These are phyloP conservation scores for Nemania bipapillata DNA, from an alignment of 2,329 filamentous ascomycete genomes.

Conservation along the genomic window DNA sequence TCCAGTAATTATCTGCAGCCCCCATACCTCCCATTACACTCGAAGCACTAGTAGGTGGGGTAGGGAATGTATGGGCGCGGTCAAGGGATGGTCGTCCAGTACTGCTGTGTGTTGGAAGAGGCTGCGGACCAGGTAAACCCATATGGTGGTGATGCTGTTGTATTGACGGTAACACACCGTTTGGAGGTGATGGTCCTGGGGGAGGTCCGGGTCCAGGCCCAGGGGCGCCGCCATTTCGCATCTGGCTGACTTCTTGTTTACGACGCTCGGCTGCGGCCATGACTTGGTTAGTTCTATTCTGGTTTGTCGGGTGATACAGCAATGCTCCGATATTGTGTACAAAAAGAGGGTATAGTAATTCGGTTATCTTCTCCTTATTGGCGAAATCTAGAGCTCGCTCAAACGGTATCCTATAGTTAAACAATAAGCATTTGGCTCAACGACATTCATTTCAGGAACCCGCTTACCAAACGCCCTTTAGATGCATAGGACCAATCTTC, in stretches of 20 bases:
- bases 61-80: constrained; percentile 90
- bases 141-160: constrained; percentile 73
- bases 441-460: background rate
- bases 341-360: constrained; percentile 92
- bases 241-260: constrained; percentile 74
- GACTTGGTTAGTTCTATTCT: constrained; percentile 81
- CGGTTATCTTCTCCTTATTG: constrained; percentile 99
- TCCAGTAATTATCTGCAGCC: constrained; percentile 82
- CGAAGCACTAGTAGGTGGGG: constrained; percentile 91
- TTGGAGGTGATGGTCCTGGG: constrained; percentile 63
- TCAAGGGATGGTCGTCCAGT: constrained; percentile 81
- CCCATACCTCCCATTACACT: constrained; percentile 81
- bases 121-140: constrained; percentile 66
- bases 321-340: constrained; percentile 96
- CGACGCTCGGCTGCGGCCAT: constrained; percentile 86
- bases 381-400: constrained; percentile 97
- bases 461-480: constrained; percentile 90
- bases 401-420: constrained; percentile 83
- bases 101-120: constrained; percentile 73
- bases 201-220: constrained; percentile 63
- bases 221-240: constrained; percentile 64
- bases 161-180: constrained; percentile 69
- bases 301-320: constrained; percentile 92
- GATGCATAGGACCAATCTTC: constrained; percentile 98
- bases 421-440: constrained; percentile 26